Evolutionary conservation across 1,139 yeast species (phyloP).

Genomic region (Taphrina confusa): DNA sequence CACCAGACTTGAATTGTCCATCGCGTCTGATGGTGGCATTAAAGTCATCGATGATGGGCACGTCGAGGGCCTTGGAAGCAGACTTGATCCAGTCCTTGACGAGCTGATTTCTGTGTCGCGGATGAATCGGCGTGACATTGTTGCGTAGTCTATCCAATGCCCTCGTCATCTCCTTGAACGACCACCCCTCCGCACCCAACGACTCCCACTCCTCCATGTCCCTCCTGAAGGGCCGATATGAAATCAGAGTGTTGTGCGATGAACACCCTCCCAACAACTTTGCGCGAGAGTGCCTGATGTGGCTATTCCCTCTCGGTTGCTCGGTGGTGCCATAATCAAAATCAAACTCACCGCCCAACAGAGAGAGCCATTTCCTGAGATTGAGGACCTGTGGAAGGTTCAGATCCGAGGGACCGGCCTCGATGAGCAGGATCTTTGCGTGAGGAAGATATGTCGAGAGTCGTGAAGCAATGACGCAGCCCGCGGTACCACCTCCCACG

Average conservation of each 20-base stretch:
- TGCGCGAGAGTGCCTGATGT: conserved; percentile 26
- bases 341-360: conserved; percentile 23
- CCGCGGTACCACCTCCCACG: conserved; percentile 35
- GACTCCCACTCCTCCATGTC: conserved; percentile 27
- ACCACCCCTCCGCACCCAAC: conserved; percentile 20
- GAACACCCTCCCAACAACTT: conserved; percentile 28
- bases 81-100: conserved; percentile 27
- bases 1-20: conserved; percentile 22
- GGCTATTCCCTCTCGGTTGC: conserved; percentile 27
- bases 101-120: conserved; percentile 23
- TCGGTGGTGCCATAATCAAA: conserved; percentile 27
- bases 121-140: conserved; percentile 20
- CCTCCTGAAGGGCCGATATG: conserved; percentile 24
- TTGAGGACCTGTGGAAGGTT: conserved; percentile 18
- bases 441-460: conserved; percentile 25
- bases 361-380: conserved; percentile 22
- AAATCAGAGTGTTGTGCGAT: conserved; percentile 26
- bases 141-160: conserved; percentile 20
- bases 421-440: conserved; percentile 19
- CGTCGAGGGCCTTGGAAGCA: conserved; percentile 16
- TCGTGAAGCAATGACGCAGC: conserved; percentile 31
- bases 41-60: conserved; percentile 26
- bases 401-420: conserved; percentile 26
- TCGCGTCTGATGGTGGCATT: conserved; percentile 15
- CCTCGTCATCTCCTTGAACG: conserved; percentile 13